Percentiles rank a stretch among this genome's conserved stretches.
Evolutionary conservation across 352 stramenopile genomes (phyloP).

Genomic region (Globisporangium lucens): DNA sequence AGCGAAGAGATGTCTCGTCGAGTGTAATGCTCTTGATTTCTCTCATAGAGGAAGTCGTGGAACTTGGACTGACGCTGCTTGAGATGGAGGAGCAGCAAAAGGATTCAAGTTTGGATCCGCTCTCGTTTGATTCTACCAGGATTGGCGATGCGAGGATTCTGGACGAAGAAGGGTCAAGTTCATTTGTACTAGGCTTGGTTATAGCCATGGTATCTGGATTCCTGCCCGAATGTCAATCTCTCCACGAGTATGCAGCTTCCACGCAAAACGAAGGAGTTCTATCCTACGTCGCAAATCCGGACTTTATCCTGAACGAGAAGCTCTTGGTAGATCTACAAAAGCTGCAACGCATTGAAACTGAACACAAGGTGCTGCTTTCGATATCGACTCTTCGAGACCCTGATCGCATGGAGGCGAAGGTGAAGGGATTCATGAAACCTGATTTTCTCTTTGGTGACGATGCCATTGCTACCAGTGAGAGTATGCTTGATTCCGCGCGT

Average conservation of each 20-base stretch:
- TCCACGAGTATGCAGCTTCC: constrained; percentile 21
- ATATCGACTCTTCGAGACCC: constrained; percentile 44
- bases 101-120: neutral
- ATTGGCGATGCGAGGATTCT: neutral
- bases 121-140: neutral
- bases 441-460: constrained; percentile 36
- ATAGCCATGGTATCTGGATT: constrained; percentile 30
- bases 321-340: constrained; percentile 43
- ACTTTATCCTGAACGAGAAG: constrained; percentile 28
- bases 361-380: constrained; percentile 61
- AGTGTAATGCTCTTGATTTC: constrained; percentile 30
- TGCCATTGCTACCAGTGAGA: neutral
- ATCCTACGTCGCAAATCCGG: constrained; percentile 23
- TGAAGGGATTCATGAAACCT: constrained; percentile 44
- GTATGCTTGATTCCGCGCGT: neutral
- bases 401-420: constrained; percentile 33
- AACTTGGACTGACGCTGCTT: constrained; percentile 44
- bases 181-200: constrained; percentile 35
- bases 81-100: constrained; percentile 34
- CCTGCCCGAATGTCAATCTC: constrained; percentile 26
- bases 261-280: constrained; percentile 17
- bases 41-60: constrained; percentile 50
- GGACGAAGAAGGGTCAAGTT: constrained; percentile 12
- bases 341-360: constrained; percentile 36
- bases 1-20: constrained; percentile 20